Conservation (phyloP, 345 rosid genomes). For the Acer saccharum region DNA sequence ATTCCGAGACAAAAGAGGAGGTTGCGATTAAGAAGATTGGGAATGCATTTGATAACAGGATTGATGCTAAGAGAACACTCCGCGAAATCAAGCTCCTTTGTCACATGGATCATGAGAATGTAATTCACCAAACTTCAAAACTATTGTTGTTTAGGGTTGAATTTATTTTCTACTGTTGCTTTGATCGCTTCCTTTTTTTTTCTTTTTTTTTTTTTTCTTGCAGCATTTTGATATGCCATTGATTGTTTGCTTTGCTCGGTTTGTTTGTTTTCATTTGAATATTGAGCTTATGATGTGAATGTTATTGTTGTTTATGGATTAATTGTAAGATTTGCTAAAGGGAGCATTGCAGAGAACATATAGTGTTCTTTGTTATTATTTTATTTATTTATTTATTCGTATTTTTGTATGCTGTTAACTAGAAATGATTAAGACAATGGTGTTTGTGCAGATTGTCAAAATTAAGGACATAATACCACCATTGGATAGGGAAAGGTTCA, state of each 20-base stretch:
- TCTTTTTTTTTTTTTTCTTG: neutral
- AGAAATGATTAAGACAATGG: neutral
- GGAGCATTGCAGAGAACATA: neutral
- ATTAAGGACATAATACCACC: constrained; percentile 85
- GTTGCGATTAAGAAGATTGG: constrained; percentile 92
- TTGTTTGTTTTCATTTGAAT: neutral
- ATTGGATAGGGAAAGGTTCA: constrained; percentile 64
- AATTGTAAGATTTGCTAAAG: neutral
- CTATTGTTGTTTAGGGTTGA: too few relatives aligned
- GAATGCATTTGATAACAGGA: constrained; percentile 88
- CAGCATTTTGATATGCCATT: neutral
- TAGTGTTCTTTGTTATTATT: neutral
- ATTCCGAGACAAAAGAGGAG: constrained; percentile 78
- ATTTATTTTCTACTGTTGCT: too few relatives aligned
- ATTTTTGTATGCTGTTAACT: constrained; percentile 4
- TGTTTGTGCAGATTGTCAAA: constrained; percentile 58
- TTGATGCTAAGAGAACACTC: constrained; percentile 89
- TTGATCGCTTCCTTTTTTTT: neutral
- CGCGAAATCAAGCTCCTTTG: constrained; percentile 91
- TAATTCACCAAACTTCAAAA: constrained; percentile 17
- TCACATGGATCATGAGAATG: constrained; percentile 94
- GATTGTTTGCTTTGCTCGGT: neutral
- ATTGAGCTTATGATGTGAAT: neutral
- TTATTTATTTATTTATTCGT: neutral
- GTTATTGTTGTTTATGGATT: neutral